Evolutionary conservation across 2,329 filamentous ascomycete genomes (phyloP), one percentile per base, ranked within the genome.

Genomic region (Coniochaeta sp.): DNA sequence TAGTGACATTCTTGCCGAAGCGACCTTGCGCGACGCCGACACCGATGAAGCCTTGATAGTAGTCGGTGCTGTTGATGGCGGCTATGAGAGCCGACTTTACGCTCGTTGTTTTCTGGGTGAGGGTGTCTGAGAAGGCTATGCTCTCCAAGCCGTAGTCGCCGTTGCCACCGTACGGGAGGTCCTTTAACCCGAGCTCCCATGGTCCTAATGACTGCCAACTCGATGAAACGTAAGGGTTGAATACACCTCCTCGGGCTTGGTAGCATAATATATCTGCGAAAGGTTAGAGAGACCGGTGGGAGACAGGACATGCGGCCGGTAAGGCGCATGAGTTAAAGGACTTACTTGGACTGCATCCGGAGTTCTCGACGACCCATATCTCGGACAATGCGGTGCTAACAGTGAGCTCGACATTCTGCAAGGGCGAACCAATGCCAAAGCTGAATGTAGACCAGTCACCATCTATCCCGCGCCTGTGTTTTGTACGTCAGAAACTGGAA

Each of bases 391-490:
- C 76, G 6, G 86, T 90, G 60, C 84, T 89, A 49, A 85, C 74
- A 12, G 80, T 70, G 49, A 83, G 74, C 56, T 79, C 76, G 30
- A 82, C 70, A 51, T 70, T 67, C 53, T 65, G 63, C 2, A 57
- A 51, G 13, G 62, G 60, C 7, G 55, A 48, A 7, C 82, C 83
- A 18, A 78, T 73, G 59, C 71, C 78, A 54, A 91, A 72, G 12
- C 72, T 74, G 57, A 89, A 81, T 6, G 85, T 81, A 14, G 86
- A 89, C 87, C 87, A 91, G 56, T 76, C 76, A 9, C 86, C 86
- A 63, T 89, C 85, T 57, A 79, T 74, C 47, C 83, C 83, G 55
- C 79, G 75, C 81, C 80, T 83, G n/a, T n/a, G n/a, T n/a, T n/a
- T n/a, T n/a, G 51, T 28, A 22, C 49, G 56, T 61, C 32, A 61